Base-by-base conservation (phyloP, 2,329 filamentous ascomycete genomes). In the Microsporum audouinii region DNA sequence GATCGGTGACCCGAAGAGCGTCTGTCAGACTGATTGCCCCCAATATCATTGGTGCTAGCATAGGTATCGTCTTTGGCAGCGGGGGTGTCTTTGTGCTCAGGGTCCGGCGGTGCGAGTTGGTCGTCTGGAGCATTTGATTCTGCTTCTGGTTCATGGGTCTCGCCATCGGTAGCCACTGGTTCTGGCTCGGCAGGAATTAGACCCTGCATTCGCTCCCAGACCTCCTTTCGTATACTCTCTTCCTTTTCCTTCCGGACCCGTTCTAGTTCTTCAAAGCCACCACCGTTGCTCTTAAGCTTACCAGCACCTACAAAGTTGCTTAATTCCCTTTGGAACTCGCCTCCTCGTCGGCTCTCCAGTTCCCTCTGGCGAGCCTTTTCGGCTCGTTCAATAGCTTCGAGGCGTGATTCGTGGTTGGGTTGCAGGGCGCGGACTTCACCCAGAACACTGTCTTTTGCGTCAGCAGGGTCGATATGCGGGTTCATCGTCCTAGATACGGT, bases 371-470 rank as follows among this genome's bases (percentile, higher is more conserved):
- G 82, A 5, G 91, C 81, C 76, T 91, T 94, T 76, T 97, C 94
- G 0, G 94, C 94, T n/a, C 94, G 85, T 73, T 97, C 91, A 66
- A 99, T 99, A 39, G 94, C 94, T 75, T 97, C 94, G 0, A 99
- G 80, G 39, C 94, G 83, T 67, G 89, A 85, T 73, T 96, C 91
- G 72, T 99, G 94, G 70, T 99, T 97, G 0, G 92, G 91, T 71
- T 94, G 89, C 53, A 99, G 78, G 2, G 94, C 94, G 49, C 94
- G 85, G 51, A 99, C 92, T 77, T 97, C 94, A 55, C 90, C 91
- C 1, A 99, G 79, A 23, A 99, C 86, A 34, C 87, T 89, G 71
- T 96, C 92, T 73, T 96, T 96, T 59, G 91, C 94, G 63, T 88
- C 86, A 63, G 78, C 82, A 5, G 88, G 91, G 73, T 97, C 88